Evolutionary conservation across 2,329 filamentous ascomycete genomes (phyloP).

Genomic region (Dactylellina drechsleri): DNA sequence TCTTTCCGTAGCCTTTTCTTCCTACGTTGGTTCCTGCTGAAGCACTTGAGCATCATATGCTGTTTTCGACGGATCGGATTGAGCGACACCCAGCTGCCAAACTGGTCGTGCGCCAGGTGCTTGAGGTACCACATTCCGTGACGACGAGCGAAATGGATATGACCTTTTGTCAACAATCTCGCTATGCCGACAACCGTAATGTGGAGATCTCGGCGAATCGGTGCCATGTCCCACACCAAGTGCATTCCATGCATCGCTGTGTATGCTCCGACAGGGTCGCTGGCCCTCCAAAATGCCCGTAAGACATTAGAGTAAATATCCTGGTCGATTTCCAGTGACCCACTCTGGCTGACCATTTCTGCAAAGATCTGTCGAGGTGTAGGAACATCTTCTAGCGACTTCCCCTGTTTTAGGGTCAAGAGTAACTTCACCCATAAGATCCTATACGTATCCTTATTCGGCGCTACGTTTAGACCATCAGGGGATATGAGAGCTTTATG

Average conservation of each 20-base stretch:
- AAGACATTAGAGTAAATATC: constrained; percentile 31
- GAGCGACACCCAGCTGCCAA: constrained; percentile 10
- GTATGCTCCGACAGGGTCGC: constrained; percentile 42
- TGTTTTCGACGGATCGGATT: constrained; percentile 7
- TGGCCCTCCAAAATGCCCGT: constrained; percentile 29
- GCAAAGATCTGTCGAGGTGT: constrained; percentile 29
- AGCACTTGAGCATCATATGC: constrained; percentile 26
- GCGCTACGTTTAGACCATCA: constrained; percentile 30
- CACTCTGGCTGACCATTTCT: constrained; percentile 36
- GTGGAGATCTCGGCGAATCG: constrained; percentile 13
- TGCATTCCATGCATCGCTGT: constrained; percentile 52
- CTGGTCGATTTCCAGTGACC: constrained; percentile 17
- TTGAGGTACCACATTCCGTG: constrained; percentile 49
- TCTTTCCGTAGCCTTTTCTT: constrained; percentile 10
- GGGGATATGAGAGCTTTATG: constrained; percentile 14
- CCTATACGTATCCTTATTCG: constrained; percentile 14
- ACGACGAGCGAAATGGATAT: constrained; percentile 13
- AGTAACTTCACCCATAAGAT: constrained; percentile 27
- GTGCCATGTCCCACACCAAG: constrained; percentile 35
- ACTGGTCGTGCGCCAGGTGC: constrained; percentile 20
- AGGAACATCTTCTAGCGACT: neutral
- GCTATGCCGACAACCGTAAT: constrained; percentile 37
- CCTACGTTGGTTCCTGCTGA: constrained; percentile 15
- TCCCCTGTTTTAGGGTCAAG: constrained; percentile 4
- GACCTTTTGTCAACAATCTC: constrained; percentile 14